Conservation (phyloP, 805 yeast genomes). For the Priceomyces melissophilus region DNA sequence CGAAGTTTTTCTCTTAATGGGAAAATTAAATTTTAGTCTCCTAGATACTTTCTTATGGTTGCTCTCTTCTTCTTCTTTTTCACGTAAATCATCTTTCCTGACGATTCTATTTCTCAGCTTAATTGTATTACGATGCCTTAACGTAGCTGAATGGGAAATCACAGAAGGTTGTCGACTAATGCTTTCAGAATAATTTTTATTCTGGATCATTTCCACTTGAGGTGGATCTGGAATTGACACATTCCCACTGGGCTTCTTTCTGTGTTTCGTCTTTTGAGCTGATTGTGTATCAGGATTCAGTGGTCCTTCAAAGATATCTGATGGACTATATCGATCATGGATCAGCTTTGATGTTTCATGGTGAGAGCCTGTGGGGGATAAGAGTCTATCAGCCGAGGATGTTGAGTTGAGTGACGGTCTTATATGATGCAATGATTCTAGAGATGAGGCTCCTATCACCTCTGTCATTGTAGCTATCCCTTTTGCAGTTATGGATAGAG, state of each 20-base stretch:
- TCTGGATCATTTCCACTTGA: background rate
- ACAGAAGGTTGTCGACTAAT: slow-evolving; percentile 17
- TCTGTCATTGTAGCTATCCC: background rate
- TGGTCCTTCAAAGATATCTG: slow-evolving; percentile 1
- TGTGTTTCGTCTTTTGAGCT: background rate
- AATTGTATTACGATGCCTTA: slow-evolving; percentile 29
- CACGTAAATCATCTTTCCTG: slow-evolving; percentile 11
- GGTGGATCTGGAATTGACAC: slow-evolving; percentile 1
- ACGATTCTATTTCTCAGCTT: slow-evolving; percentile 27
- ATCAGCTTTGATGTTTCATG: no score
- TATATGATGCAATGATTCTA: slow-evolving; percentile 11
- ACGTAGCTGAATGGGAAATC: slow-evolving; percentile 26
- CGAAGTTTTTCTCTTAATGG: slow-evolving; percentile 33
- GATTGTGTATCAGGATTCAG: background rate
- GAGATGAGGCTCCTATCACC: slow-evolving; percentile 8
- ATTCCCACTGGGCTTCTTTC: background rate
- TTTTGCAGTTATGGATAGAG: no score
- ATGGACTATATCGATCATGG: no score
- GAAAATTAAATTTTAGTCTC: slow-evolving; percentile 23
- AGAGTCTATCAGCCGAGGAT: no score
- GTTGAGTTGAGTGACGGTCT: no score
- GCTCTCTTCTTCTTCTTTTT: background rate
- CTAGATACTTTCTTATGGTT: slow-evolving; percentile 2
- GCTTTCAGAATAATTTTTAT: no score
- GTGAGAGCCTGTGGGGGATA: no score